These are phyloP conservation scores for Crithidia fasciculata DNA, from an alignment of 208 protist genomes.

Conservation along the genomic window DNA sequence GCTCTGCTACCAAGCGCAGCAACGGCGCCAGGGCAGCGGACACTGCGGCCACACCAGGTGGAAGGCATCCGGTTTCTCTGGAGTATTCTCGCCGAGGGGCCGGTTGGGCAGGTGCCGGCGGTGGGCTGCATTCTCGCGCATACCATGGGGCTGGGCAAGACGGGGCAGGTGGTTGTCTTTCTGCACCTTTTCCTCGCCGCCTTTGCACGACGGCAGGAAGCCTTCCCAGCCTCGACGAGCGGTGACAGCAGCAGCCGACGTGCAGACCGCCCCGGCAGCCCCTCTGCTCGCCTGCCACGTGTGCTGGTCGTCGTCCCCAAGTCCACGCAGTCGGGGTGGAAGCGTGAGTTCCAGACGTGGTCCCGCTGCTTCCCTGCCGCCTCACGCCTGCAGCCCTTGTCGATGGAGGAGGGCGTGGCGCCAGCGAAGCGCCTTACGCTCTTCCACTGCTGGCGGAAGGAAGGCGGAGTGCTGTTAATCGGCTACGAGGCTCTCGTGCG, in stretches of 20 bases:
- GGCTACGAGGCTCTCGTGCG: constrained; percentile 80
- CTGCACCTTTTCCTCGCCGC: constrained; percentile 67
- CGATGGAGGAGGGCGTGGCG: constrained; percentile 11
- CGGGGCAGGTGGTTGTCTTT: constrained; percentile 84
- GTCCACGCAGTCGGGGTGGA: constrained; percentile 70
- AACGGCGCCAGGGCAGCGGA: background rate
- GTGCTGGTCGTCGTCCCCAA: constrained; percentile 80
- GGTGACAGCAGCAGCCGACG: background rate
- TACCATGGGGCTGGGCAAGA: constrained; percentile 92
- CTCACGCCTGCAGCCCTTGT: constrained; percentile 45
- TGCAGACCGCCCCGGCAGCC: constrained; percentile 4
- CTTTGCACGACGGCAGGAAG: constrained; percentile 11
- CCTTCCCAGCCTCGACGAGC: background rate
- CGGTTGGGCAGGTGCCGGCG: constrained; percentile 73
- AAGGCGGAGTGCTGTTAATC: constrained; percentile 74
- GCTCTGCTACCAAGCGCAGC: constrained; percentile 38
- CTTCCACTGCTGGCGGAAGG: constrained; percentile 54
- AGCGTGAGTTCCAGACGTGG: constrained; percentile 72
- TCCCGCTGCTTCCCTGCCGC: constrained; percentile 50
- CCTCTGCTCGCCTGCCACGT: constrained; percentile 21
- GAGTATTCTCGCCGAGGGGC: constrained; percentile 73
- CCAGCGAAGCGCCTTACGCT: constrained; percentile 31
- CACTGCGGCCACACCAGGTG: constrained; percentile 75
- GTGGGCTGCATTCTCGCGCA: constrained; percentile 87
- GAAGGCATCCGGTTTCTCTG: constrained; percentile 89